Percentiles rank a stretch among this genome's conserved stretches.
Conservation (phyloP, 768 basidiomycete species). For the Lactarius deliciosus region DNA sequence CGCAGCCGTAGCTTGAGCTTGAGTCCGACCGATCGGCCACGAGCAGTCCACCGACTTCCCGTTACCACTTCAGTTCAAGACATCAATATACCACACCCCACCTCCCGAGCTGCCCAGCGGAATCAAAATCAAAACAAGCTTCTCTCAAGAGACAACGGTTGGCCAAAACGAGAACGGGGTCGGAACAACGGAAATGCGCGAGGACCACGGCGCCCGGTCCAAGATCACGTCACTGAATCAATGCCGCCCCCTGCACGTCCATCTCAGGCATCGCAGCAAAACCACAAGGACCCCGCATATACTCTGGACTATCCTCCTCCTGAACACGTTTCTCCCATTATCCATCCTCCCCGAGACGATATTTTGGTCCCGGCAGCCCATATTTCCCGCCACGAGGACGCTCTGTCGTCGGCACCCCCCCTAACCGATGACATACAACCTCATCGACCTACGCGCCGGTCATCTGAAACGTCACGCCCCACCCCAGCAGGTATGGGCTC, state of each 20-base stretch:
- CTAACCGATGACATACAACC: slow-evolving; percentile 13
- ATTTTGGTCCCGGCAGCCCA: slow-evolving; percentile 14
- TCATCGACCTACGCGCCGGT: slow-evolving; percentile 19
- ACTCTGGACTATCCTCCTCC: slow-evolving; percentile 6
- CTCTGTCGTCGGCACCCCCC: slow-evolving; percentile 5
- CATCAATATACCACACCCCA: slow-evolving; percentile 23
- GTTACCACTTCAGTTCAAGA: slow-evolving; percentile 42
- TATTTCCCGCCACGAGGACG: slow-evolving; percentile 18
- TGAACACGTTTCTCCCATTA: slow-evolving; percentile 7
- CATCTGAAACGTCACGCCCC: slow-evolving; percentile 11
- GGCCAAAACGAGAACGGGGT: slow-evolving; percentile 30
- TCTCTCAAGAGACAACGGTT: slow-evolving; percentile 29
- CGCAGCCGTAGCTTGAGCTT: slow-evolving; percentile 36
- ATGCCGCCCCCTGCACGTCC: slow-evolving; percentile 30
- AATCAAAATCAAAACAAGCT: slow-evolving; percentile 25
- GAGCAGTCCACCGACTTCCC: slow-evolving; percentile 65
- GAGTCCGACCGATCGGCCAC: slow-evolving; percentile 53
- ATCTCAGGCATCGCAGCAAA: slow-evolving; percentile 7
- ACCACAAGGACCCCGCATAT: slow-evolving; percentile 4
- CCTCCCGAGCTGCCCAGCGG: slow-evolving; percentile 21
- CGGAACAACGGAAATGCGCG: slow-evolving; percentile 21
- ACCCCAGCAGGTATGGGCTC: slow-evolving; percentile 11
- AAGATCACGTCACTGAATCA: slow-evolving; percentile 15
- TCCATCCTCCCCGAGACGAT: slow-evolving; percentile 16
- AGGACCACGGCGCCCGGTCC: slow-evolving; percentile 12